Base-by-base conservation (phyloP, 805 yeast species). In the Debaryomyces hansenii region DNA sequence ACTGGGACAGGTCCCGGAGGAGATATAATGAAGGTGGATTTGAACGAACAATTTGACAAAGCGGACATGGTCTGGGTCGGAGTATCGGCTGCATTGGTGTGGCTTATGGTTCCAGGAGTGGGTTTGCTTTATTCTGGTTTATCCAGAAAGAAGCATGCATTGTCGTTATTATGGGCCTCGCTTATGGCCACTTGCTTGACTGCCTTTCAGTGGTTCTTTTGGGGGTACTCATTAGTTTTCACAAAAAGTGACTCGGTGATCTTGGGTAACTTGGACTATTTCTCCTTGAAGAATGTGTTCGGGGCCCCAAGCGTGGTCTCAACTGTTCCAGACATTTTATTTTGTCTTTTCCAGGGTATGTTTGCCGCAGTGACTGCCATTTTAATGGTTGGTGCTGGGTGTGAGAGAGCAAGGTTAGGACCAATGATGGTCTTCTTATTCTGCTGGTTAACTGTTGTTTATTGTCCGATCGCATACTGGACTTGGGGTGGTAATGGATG, bases 401-500 rank as follows among this genome's bases (percentile, higher is more conserved):
- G 95, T 68, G 99, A 94, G 72, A 84, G 99, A 67, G 97, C 96
- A 14, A 80, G 98, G 61, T 80, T 94, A 53, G 92, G 92, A 36
- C 98, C 99, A 50, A 87, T 91, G 92, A 87, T 94, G 92, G 81
- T 94, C 28, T 92, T 90, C 75, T 74, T 92, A 54, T 94, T 94
- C 69, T 70, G 88, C 55, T 94, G 97, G 97, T 82, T 88, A 75
- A 90, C 98, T 8, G 80, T 94, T 40, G 99, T 94, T 38, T 94
- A 94, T 79, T 86, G 95, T 68, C 97, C 97, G 46, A 79, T 87
- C 67, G 99, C 98, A 14, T 87, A 85, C 72, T 92, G 98, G 98
- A 87, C 96, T 20, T 94, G 99, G 99, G 92, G 92, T 67, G 80
- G 85, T 20, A 79, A 79, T 47, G 99, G 99, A 44, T 94, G 98